Evolutionary conservation across 495 filamentous ascomycete genomes (phyloP).

Genomic region (Neurospora sp.): DNA sequence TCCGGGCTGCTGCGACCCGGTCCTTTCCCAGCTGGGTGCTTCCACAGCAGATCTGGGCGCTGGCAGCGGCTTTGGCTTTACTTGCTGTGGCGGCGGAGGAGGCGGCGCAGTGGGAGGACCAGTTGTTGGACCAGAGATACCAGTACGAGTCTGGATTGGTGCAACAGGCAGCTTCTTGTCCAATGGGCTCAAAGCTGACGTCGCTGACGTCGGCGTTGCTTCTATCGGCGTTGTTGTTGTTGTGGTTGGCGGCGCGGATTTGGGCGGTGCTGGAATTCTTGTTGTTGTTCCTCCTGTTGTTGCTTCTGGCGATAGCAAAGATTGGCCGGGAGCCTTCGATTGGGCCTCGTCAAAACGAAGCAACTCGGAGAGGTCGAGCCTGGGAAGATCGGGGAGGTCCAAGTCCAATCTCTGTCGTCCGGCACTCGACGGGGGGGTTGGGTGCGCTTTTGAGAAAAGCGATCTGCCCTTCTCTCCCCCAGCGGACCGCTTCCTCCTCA

Average conservation of each 20-base stretch:
- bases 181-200: neutral
- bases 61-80: neutral
- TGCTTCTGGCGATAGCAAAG: neutral
- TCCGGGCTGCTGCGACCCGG: neutral
- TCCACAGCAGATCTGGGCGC: neutral
- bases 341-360: neutral
- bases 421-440: constrained; percentile 15
- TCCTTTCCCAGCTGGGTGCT: neutral
- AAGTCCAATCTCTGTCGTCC: neutral
- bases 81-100: neutral
- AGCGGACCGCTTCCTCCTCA: neutral
- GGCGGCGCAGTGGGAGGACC: neutral
- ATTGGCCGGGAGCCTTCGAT: neutral
- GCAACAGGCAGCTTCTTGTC: neutral
- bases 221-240: neutral
- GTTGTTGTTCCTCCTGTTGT: neutral
- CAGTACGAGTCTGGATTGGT: neutral
- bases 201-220: neutral
- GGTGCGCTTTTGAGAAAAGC: constrained; percentile 28
- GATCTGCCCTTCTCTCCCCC: constrained; percentile 15
- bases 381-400: neutral
- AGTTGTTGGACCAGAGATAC: neutral
- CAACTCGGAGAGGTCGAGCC: neutral
- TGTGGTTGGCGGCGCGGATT: neutral
- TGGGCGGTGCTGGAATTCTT: neutral